Base-by-base conservation (phyloP, 2,329 filamentous ascomycete species). In the Diaporthe vexans region DNA sequence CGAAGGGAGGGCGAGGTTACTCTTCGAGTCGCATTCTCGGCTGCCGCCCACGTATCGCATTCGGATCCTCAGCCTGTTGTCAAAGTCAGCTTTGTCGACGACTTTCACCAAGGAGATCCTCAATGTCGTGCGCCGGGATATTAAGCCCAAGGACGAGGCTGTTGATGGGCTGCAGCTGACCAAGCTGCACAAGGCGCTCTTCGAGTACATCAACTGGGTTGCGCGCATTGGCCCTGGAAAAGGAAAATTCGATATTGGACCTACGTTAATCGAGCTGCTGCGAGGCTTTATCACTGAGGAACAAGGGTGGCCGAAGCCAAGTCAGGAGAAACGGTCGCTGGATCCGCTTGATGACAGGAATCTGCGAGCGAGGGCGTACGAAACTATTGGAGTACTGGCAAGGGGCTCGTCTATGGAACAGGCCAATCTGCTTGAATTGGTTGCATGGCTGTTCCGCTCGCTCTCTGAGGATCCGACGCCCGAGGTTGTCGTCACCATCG, bases 171-270 rank as follows among this genome's bases (percentile, higher is more conserved):
- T 96, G 10, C 95, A 98, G 82, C 91, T 91, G 2, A 89, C 91
- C 1, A 97, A 97, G 81, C 88, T 98, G 13, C 91, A 95, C 77
- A 92, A 91, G 59, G 94, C 95, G 0, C 88, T 98, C 5, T 97
- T 98, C 79, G 91, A 93, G 52, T 97, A 96, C 78, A 90, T 97
- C 73, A 94, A 94, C 69, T 98, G 95, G 91, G 91, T 97, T 15
- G 94, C 95, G 13, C 91, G 93, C 43, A 91, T 95, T 78, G 94
- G 93, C 10, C 88, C 91, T 0, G 82, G 83, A 0, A 83, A 83
- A 40, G 84, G 88, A 0, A 88, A 91, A 68, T 90, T 97, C 71
- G 83, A 87, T 11, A 91, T 97, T 77, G 94, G 93, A 0, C 87
- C 90, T 2, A 89, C 89, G 56, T 87, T 97, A 4, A 91, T 97